phyloP scores from a whole-genome alignment of 2,329 filamentous ascomycete species.

The Sclerotiophoma versabilis region DNA sequence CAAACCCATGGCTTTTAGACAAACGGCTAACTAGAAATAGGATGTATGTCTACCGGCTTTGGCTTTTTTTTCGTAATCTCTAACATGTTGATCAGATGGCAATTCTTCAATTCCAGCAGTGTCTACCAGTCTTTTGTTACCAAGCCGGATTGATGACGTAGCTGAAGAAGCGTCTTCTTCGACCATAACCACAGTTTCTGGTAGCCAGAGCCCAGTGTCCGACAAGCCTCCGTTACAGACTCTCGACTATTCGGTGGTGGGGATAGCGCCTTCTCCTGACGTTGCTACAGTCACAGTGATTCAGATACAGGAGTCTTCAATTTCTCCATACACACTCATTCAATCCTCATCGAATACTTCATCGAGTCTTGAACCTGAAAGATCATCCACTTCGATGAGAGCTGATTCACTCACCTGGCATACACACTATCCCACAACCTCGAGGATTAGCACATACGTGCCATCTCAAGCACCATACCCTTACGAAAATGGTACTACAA shows the following conservation, averaged over 20 bases:
- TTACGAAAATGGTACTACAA: slow-evolving; percentile 2
- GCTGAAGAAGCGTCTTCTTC: slow-evolving; percentile 4
- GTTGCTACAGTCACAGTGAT: slow-evolving; percentile 1
- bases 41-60: slow-evolving; percentile 22
- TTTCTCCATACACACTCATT: not conserved
- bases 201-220: not conserved
- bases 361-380: not conserved
- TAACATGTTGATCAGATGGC: slow-evolving; percentile 14
- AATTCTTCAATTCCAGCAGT: slow-evolving; percentile 11
- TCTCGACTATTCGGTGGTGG: not conserved
- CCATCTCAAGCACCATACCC: slow-evolving; percentile 2
- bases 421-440: not conserved
- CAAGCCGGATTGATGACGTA: not conserved
- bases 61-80: not conserved
- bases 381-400: not conserved
- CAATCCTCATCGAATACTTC: not conserved
- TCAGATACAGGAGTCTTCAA: not conserved
- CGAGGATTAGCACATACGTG: not conserved
- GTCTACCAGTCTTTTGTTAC: not conserved
- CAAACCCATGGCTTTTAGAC: not conserved
- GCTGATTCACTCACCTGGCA: not conserved
- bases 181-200: not conserved
- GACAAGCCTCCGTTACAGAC: not conserved
- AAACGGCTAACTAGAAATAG: slow-evolving; percentile 15
- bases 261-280: not conserved